Base-by-base conservation (phyloP, 352 stramenopile genomes). In the Lagenidium sp. region DNA sequence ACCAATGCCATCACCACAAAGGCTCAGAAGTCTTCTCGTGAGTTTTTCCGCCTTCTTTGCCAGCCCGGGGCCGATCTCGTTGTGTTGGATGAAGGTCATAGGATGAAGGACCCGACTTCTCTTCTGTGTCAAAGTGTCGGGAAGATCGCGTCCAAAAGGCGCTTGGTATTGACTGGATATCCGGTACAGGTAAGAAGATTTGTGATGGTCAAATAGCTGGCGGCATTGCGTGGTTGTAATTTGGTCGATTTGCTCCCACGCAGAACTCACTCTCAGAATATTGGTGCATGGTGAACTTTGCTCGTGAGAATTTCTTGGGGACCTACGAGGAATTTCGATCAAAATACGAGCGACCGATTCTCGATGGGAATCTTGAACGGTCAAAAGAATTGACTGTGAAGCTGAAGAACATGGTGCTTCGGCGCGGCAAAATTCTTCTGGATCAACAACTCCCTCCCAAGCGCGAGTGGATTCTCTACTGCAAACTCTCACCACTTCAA, bases 181-280 rank as follows among this genome's bases (percentile, higher is more conserved):
- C 94, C 94, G 2, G 82, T 98, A 35, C 84, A 95, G 52, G 60
- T 68, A 35, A 15, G 31, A 16, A 24, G 5, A 25, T 4, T 24
- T 30, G 5, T 6, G 3, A 22, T 18, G 18, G 3, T n/a, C n/a
- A n/a, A n/a, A n/a, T n/a, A n/a, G n/a, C n/a, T n/a, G 23, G 32
- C 30, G 6, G 30, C 20, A 13, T 2, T 20, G 15, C 31, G 11
- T 16, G 18, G 39, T 36, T 18, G 18, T 29, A 16, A 18, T 24
- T 6, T 26, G 22, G 11, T 21, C 88, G 39, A 12, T 38, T 13
- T 28, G n/a, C n/a, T n/a, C n/a, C n/a, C n/a, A n/a, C n/a, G 34
- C 83, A 98, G 47, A 98, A 98, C 55, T 96, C 95, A 42, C 53
- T 98, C 21, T 82, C 82, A 1, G 84, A 95, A 44, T 95, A 95